Percentiles rank a stretch among this genome's conserved stretches.
Conservation (phyloP, 1,284 basidiomycete species). For the Volvariella volvacea region DNA sequence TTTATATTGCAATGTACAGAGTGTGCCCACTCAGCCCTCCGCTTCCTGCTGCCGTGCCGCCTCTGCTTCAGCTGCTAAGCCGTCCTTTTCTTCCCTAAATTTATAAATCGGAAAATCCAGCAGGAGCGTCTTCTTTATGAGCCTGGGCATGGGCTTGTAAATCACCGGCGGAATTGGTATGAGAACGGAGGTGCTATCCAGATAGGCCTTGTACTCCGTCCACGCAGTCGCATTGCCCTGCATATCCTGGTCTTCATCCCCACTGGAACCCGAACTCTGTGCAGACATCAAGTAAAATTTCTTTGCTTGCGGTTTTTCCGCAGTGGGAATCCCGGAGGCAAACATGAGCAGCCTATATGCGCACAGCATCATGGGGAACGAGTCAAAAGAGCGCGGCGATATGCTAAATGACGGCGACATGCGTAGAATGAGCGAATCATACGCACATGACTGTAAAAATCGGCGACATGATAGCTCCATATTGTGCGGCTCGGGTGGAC, state of each 20-base stretch:
- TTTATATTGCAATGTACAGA: too few species aligned
- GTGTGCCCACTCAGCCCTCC: too few species aligned
- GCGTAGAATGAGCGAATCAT: neutral
- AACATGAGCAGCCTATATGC: conserved; percentile 51
- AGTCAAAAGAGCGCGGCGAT: neutral
- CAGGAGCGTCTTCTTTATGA: conserved; percentile 53
- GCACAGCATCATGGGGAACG: conserved; percentile 1
- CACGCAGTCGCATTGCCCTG: conserved; percentile 32
- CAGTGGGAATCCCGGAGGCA: conserved; percentile 64
- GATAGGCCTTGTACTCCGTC: conserved; percentile 51
- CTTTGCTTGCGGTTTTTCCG: conserved; percentile 66
- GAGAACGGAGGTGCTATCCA: conserved; percentile 57
- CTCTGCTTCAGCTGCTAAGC: too few species aligned
- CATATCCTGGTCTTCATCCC: conserved; percentile 30
- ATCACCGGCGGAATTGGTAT: conserved; percentile 57
- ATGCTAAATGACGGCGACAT: neutral
- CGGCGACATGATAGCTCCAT: conserved; percentile 55
- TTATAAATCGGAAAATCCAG: conserved; percentile 60
- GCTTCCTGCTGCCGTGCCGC: too few species aligned
- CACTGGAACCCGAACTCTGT: neutral
- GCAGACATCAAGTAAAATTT: conserved; percentile 53
- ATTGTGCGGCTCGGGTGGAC: conserved; percentile 46
- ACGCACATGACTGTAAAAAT: conserved; percentile 59
- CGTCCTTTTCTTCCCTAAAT: conserved; percentile 48
- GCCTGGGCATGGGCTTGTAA: conserved; percentile 49